Base-by-base conservation (phyloP, 306 rosid genomes). In the Senna siamea region DNA sequence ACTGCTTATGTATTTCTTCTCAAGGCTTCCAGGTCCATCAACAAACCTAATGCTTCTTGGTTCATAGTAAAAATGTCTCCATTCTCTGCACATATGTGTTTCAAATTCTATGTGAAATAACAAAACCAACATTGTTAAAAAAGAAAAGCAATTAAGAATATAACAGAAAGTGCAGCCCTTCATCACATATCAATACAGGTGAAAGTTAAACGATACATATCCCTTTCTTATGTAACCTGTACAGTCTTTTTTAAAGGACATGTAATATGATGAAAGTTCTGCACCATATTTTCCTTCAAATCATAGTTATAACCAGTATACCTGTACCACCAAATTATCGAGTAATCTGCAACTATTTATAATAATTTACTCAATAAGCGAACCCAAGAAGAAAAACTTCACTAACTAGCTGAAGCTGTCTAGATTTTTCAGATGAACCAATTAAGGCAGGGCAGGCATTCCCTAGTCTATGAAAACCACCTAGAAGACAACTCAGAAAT, bases 1-100 rank as follows among this genome's bases (percentile, higher is more conserved):
- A 54, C 48, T 67, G 30, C 70, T 50, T n/a, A 9, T 79, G 76
- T 79, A 75, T 53, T 80, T 76, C 67, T 69, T 79, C 72, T 81
- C 83, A 12, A 76, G 74, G 53, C 70, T 83, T 57, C 82, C 89
- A 23, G 47, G 58, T 47, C 76, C 79, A 23, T 79, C 40, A 43
- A 85, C 77, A 73, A 94, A 89, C 51, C 81, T 90, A 75, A 94
- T 79, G 52, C 51, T 67, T 81, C 77, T 88, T 20, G 92, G 69
- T 65, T 85, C 89, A 56, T 92, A 94, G 48, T 78, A 80, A 75
- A 86, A 94, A 78, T 82, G 79, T 35, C 70, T 90, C 95, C 99
- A 94, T 83, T 92, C 93, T 82, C 96, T 91, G 75, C 40, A 56
- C 51, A 30, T 6, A 67, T 19, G 43, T 44, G 55, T 46, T 46